Conservation (phyloP, 768 basidiomycete species). For the Tylopilus vinaceipallidus region DNA sequence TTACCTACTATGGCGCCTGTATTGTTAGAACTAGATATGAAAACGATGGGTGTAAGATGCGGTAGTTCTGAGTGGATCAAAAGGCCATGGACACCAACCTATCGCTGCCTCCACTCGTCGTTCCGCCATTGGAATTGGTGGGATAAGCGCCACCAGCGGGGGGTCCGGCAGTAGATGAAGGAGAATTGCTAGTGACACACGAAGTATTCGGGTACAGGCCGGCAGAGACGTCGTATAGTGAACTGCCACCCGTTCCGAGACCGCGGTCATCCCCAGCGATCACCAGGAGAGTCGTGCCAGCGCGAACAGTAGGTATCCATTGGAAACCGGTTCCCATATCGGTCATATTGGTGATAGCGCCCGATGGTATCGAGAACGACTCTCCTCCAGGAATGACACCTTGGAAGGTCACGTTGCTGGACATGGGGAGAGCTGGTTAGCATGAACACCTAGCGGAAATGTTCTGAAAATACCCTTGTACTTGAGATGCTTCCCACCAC, state of each 20-base stretch:
- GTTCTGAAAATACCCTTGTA: constrained; percentile 47
- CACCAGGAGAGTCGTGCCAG: constrained; percentile 64
- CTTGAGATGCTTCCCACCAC: constrained; percentile 56
- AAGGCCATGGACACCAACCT: constrained; percentile 21
- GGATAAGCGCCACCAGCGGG: constrained; percentile 76
- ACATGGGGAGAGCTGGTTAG: not conserved
- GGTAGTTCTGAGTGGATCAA: not conserved
- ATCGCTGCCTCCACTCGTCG: constrained; percentile 25
- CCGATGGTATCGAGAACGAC: constrained; percentile 63
- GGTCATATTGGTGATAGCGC: constrained; percentile 41
- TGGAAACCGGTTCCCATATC: constrained; percentile 59
- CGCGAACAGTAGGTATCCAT: constrained; percentile 65
- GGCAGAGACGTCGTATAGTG: constrained; percentile 50
- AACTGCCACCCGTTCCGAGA: constrained; percentile 67
- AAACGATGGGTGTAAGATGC: too few species aligned
- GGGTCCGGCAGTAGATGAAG: constrained; percentile 72
- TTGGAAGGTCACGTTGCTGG: constrained; percentile 57
- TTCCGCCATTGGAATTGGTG: constrained; percentile 45
- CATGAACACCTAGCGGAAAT: not conserved
- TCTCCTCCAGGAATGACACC: constrained; percentile 80
- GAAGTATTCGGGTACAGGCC: constrained; percentile 47
- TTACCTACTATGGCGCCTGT: constrained; percentile 52
- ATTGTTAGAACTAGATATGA: constrained; percentile 34
- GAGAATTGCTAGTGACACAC: constrained; percentile 60
- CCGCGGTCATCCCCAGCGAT: constrained; percentile 68